These are phyloP conservation scores for Porcisia hertigi DNA, from an alignment of 208 protist species.

Conservation along the genomic window DNA sequence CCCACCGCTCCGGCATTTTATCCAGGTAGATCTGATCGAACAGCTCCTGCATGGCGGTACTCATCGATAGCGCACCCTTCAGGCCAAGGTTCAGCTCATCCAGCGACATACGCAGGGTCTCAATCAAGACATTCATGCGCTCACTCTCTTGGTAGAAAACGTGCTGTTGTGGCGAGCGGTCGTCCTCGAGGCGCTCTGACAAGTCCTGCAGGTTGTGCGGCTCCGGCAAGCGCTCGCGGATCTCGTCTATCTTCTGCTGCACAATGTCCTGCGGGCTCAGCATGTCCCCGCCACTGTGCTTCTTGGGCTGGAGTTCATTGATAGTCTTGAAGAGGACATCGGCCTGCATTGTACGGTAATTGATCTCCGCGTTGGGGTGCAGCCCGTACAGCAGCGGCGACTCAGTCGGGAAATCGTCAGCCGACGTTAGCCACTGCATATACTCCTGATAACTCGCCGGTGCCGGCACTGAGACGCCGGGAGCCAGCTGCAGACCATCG, in stretches of 20 bases:
- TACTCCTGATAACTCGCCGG: constrained; percentile 94
- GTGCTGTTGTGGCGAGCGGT: constrained; percentile 97
- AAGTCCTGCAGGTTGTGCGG: constrained; percentile 93
- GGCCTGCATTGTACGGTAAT: constrained; percentile 96
- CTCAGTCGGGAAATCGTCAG: constrained; percentile 93
- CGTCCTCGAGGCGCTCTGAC: constrained; percentile 93
- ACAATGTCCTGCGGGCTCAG: constrained; percentile 91
- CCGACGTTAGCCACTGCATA: constrained; percentile 93
- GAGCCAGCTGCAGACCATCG: constrained; percentile 93
- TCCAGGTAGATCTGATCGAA: constrained; percentile 93
- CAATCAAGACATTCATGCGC: constrained; percentile 97
- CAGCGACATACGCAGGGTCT: constrained; percentile 92
- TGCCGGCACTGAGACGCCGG: constrained; percentile 87
- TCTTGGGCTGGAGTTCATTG: constrained; percentile 96
- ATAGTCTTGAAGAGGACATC: constrained; percentile 97
- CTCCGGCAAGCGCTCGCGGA: constrained; percentile 91
- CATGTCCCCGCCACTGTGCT: constrained; percentile 85
- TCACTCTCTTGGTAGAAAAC: constrained; percentile 98
- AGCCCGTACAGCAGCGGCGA: constrained; percentile 97
- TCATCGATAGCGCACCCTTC: constrained; percentile 95
- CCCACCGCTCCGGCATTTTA: constrained; percentile 95
- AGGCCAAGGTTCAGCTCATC: constrained; percentile 97
- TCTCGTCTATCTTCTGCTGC: constrained; percentile 92
- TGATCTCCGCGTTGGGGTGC: constrained; percentile 99
- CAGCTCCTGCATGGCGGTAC: constrained; percentile 90